Conservation (phyloP, 345 rosid genomes). For the Syzygium grande region DNA sequence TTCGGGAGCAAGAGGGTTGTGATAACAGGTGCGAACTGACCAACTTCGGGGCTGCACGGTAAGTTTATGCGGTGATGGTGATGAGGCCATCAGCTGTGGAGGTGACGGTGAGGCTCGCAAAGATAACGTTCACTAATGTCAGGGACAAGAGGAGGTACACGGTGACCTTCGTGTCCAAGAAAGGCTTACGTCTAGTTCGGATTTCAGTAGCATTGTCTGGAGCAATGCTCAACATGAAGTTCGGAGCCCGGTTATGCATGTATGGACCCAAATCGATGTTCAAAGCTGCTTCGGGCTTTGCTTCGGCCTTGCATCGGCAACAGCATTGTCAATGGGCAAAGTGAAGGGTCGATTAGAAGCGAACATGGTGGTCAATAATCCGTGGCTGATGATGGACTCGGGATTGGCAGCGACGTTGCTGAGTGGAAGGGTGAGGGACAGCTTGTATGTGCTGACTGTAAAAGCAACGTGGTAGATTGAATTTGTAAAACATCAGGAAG, state of each 20-base stretch:
- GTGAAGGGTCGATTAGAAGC: neutral
- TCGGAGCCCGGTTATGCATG: slow-evolving; percentile 63
- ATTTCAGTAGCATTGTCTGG: slow-evolving; percentile 63
- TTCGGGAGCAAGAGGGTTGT: slow-evolving; percentile 51
- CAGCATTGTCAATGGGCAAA: neutral
- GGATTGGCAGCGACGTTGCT: neutral
- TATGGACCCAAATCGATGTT: slow-evolving; percentile 35
- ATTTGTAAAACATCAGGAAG: neutral
- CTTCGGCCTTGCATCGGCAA: neutral
- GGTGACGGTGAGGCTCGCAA: slow-evolving; percentile 40
- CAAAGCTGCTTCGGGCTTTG: neutral
- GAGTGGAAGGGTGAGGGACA: neutral
- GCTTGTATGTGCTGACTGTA: neutral
- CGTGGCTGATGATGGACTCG: neutral
- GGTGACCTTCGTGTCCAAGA: slow-evolving; percentile 58
- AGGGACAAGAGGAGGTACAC: slow-evolving; percentile 73
- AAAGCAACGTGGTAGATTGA: neutral
- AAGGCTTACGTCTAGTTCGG: slow-evolving; percentile 22
- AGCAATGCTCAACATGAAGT: slow-evolving; percentile 47
- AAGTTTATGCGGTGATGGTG: slow-evolving; percentile 34
- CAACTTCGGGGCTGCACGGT: slow-evolving; percentile 54
- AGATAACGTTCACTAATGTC: slow-evolving; percentile 29
- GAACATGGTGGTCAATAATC: neutral
- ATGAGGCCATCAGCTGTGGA: slow-evolving; percentile 31
- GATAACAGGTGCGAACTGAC: slow-evolving; percentile 55